Percentiles rank a stretch among this genome's conserved stretches.
These are phyloP conservation scores for Abrus precatorius DNA, from an alignment of 306 rosid species.

Conservation along the genomic window DNA sequence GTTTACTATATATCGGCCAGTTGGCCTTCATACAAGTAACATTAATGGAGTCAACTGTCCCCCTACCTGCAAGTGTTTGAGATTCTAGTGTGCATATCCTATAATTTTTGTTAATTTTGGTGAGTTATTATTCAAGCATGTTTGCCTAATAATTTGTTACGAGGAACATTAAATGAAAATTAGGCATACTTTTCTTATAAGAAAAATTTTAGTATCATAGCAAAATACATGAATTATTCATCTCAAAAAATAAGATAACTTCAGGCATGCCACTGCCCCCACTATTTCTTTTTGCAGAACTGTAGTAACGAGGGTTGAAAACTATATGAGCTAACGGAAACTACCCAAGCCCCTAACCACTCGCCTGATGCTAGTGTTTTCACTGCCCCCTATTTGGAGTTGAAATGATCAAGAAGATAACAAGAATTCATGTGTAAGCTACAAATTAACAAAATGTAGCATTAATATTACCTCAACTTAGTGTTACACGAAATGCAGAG, in stretches of 20 bases:
- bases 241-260: constrained; percentile 23
- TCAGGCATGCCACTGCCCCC: constrained; percentile 20
- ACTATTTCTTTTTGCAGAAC: neutral
- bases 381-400: constrained; percentile 17
- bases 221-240: constrained; percentile 25
- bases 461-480: constrained; percentile 59
- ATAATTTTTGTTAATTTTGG: constrained; percentile 27
- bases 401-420: constrained; percentile 5
- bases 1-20: neutral
- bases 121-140: constrained; percentile 32
- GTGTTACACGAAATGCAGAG: constrained; percentile 49
- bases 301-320: neutral
- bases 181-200: neutral
- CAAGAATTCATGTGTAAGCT: constrained; percentile 28
- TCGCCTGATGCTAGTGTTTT: neutral
- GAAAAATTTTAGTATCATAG: neutral
- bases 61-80: constrained; percentile 22
- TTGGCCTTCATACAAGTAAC: constrained; percentile 15
- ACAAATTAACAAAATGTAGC: constrained; percentile 20
- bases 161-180: constrained; percentile 5
- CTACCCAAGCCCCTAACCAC: neutral
- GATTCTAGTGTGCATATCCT: constrained; percentile 17
- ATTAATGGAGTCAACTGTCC: constrained; percentile 2
- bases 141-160: neutral
- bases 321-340: neutral